Percentiles rank a stretch among this genome's conserved stretches.
phyloP scores from a whole-genome alignment of 129 eudicot species.

The Pulicaria dysenterica region DNA sequence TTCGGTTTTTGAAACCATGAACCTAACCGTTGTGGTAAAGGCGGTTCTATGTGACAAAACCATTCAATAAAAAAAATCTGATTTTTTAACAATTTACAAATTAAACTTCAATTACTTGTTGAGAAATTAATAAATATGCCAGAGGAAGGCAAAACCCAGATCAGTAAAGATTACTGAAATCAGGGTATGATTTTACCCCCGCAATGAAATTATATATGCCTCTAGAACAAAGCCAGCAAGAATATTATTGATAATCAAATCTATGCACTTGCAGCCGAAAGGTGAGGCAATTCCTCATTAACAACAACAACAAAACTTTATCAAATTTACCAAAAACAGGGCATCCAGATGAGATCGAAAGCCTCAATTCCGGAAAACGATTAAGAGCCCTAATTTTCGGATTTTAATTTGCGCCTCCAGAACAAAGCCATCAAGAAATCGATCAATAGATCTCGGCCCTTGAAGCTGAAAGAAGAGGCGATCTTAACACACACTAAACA shows the following conservation, averaged over 20 bases:
- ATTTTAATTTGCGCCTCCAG: constrained; percentile 53
- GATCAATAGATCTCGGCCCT: constrained; percentile 45
- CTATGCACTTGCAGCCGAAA: constrained; percentile 66
- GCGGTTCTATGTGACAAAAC: too few relatives aligned
- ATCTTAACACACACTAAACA: neutral
- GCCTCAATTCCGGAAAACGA: constrained; percentile 23
- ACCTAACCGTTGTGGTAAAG: too few relatives aligned
- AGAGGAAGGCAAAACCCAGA: constrained; percentile 15
- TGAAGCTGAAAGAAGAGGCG: constrained; percentile 71
- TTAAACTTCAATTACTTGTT: neutral
- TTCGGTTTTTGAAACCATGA: too few relatives aligned
- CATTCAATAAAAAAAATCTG: too few relatives aligned
- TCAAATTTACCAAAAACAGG: constrained; percentile 38
- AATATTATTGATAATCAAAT: constrained; percentile 39
- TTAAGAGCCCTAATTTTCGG: constrained; percentile 20
- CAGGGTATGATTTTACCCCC: constrained; percentile 8
- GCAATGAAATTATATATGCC: constrained; percentile 50
- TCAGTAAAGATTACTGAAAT: neutral
- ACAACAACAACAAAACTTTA: neutral
- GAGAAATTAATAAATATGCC: constrained; percentile 12
- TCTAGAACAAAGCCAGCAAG: constrained; percentile 66
- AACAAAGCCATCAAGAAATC: constrained; percentile 62
- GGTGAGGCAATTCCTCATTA: constrained; percentile 41
- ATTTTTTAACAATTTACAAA: too few relatives aligned
- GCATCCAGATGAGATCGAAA: constrained; percentile 34